Evolutionary conservation across 495 filamentous ascomycete genomes (phyloP).

Genomic region (Oleoguttula mirabilis): DNA sequence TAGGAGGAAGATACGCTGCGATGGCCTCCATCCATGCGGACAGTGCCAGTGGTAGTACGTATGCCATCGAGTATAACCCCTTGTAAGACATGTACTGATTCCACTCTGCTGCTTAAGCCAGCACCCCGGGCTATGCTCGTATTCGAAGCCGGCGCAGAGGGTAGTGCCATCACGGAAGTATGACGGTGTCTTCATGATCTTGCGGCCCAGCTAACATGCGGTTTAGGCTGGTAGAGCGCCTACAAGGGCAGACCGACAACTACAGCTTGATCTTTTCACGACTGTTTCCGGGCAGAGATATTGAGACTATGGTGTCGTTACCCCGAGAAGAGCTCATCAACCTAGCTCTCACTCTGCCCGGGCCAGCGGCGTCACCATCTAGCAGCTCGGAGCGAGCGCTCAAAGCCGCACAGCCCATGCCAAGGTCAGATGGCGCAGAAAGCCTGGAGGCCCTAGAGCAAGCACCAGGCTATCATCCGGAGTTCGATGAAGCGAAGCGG

Average conservation of each 20-base stretch:
- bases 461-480: slow-evolving; percentile 26
- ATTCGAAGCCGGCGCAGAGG: slow-evolving; percentile 28
- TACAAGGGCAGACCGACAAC: slow-evolving; percentile 24
- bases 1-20: slow-evolving; percentile 20
- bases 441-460: slow-evolving; percentile 31
- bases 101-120: too few relatives aligned
- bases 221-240: slow-evolving; percentile 25
- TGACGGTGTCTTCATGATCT: neutral
- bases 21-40: slow-evolving; percentile 13
- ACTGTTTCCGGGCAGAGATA: slow-evolving; percentile 37
- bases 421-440: slow-evolving; percentile 26
- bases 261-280: slow-evolving; percentile 30
- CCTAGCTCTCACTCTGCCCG: slow-evolving; percentile 26
- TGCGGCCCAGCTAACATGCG: neutral
- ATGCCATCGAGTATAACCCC: slow-evolving; percentile 4
- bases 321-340: slow-evolving; percentile 41
- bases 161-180: slow-evolving; percentile 29
- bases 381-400: slow-evolving; percentile 24
- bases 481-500: slow-evolving; percentile 25
- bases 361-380: slow-evolving; percentile 31
- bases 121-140: slow-evolving; percentile 28
- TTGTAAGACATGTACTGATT: too few relatives aligned
- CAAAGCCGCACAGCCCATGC: slow-evolving; percentile 1
- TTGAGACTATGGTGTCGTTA: slow-evolving; percentile 34
- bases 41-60: slow-evolving; percentile 9